Evolutionary conservation across 768 basidiomycete genomes (phyloP), one percentile per base, ranked within the genome.

Genomic region (Dioszegia hungarica): DNA sequence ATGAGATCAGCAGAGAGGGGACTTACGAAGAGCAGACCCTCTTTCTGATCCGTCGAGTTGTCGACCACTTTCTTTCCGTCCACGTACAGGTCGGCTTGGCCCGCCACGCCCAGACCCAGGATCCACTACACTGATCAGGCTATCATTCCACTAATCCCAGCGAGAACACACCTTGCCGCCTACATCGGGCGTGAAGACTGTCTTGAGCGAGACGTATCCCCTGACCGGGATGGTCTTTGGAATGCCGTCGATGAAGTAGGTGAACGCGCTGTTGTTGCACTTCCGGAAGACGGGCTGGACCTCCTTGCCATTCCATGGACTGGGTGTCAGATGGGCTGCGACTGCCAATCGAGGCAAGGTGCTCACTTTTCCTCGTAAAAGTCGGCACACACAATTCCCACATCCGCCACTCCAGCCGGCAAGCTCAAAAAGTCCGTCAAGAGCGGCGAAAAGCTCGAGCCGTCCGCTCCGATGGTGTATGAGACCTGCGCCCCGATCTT

Each of bases 401-500:
- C 10, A 33, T 51, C 49, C 14, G 19, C 10, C 4, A 51, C 49
- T 3, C 49, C 49, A 5, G 37, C 22, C 20, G 49, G 49, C 37
- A 51, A 14, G 19, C 49, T 51, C 49, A 51, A 27, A 22, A 37
- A 51, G 25, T 38, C 49, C 8, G 49, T 34, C 74, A 67, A 63
- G 69, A 81, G 66, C 76, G 77, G 45, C 3, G 67, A 75, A 34
- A 81, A 83, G 40, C 73, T 62, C 58, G 79, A 79, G 64, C 79
- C 36, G 39, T 60, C 59, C 12, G 27, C 47, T 31, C 27, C 87
- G 84, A 45, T 78, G 17, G 81, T 75, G 63, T 86, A 84, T 28
- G 77, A 68, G 50, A 86, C 77, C 17, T 29, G 22, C 0, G 41
- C 63, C 2, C 57, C 59, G 14, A 46, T 19, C 27, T 45, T 54